Base-by-base conservation (phyloP, 2,329 filamentous ascomycete genomes). In the Aspergillus sclerotialis region DNA sequence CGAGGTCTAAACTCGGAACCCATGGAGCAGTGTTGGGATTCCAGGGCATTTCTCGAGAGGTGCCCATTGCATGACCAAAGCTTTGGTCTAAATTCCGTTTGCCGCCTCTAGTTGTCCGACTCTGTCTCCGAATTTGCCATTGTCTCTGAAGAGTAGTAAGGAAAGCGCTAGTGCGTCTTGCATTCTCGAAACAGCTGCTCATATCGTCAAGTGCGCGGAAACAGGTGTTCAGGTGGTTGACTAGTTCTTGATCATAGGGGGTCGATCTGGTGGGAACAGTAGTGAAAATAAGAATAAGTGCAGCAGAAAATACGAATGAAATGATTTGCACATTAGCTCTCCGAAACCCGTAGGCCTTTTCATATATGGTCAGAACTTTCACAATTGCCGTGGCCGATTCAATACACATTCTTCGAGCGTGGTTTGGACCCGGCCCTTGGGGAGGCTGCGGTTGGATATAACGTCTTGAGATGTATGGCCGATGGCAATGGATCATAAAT, bases 321-420 rank as follows among this genome's bases (percentile, higher is more conserved):
- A 46, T 41, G 21, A 39, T 41, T 25, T 46, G 33, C 10, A 42
- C 33, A 10, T 44, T 44, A 12, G 44, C 44, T 1, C 35, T 30
- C 3, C 43, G 41, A 12, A 46, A 33, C 1, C 41, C 42, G 8
- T 46, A 44, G 13, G 33, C 30, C 4, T 33, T 33, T 14, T 46
- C 39, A 24, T 46, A 44, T 0, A 44, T 12, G 6, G 26, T 16
- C 4, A 46, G 37, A 8, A 42, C 37, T 7, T 42, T 44, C 4
- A 42, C 36, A 9, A 44, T 46, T 3, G 43, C 34, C 4, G 44
- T 40, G 13, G 43, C 43, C 14, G 43, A 46, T 5, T 29, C 19
- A 5, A 46, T 44, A 33, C 43, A 46, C 43, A 46, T 46, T 15
- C 39, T 33, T 5, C 42, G 37, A 7, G 43, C 43, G 13, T 46